Evolutionary conservation across 345 rosid species (phyloP).

Genomic region (Euphorbia pulcherrima): DNA sequence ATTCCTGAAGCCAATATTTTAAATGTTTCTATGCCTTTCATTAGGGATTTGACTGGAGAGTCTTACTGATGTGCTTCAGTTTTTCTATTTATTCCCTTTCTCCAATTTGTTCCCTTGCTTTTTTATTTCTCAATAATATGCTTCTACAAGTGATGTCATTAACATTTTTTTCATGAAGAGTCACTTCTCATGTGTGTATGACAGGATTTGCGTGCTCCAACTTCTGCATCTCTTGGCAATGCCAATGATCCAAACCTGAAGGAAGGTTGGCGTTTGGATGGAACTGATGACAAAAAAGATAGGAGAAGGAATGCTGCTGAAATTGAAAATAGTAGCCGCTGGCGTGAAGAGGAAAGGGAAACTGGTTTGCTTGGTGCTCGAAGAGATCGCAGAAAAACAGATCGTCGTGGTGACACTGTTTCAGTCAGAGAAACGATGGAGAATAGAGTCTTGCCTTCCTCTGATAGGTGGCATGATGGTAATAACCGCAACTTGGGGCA

Average conservation of each 20-base stretch:
- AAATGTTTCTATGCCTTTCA: background rate
- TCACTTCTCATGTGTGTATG: slow-evolving; percentile 8
- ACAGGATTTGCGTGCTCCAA: slow-evolving; percentile 50
- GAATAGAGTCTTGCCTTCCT: slow-evolving; percentile 44
- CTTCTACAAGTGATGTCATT: background rate
- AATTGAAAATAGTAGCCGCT: slow-evolving; percentile 49
- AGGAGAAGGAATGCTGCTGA: slow-evolving; percentile 54
- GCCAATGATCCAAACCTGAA: slow-evolving; percentile 44
- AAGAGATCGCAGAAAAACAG: slow-evolving; percentile 60
- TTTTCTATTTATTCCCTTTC: background rate
- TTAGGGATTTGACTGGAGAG: background rate
- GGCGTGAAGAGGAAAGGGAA: slow-evolving; percentile 88
- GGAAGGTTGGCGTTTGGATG: slow-evolving; percentile 68
- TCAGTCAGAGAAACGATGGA: slow-evolving; percentile 47
- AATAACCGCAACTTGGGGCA: slow-evolving; percentile 53
- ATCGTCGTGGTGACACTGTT: slow-evolving; percentile 45
- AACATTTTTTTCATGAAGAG: background rate
- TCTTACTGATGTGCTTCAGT: background rate
- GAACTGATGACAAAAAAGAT: slow-evolving; percentile 58
- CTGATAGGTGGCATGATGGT: slow-evolving; percentile 71
- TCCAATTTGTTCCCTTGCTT: background rate
- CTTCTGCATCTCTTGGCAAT: slow-evolving; percentile 37
- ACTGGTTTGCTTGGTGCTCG: slow-evolving; percentile 57
- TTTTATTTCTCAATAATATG: background rate
- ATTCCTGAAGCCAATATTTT: background rate